These are phyloP conservation scores for Yarrowia deformans DNA, from an alignment of 805 yeast genomes.

Conservation along the genomic window DNA sequence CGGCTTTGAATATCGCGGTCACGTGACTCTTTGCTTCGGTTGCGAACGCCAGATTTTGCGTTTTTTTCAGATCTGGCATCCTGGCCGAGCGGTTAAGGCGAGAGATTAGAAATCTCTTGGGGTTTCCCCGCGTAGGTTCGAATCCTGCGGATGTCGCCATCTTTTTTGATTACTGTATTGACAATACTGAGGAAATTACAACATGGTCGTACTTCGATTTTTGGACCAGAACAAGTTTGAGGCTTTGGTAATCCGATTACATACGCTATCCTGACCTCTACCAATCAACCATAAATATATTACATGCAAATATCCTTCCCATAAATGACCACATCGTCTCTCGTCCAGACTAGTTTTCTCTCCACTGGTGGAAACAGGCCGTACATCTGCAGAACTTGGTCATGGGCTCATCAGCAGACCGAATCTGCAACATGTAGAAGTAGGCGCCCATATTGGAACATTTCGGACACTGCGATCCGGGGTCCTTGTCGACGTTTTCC, in stretches of 20 bases:
- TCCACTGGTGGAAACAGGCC: slow-evolving; percentile 93
- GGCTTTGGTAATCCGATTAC: too few species aligned
- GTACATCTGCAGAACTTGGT: slow-evolving; percentile 97
- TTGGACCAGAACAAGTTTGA: too few species aligned
- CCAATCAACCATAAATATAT: slow-evolving; percentile 23
- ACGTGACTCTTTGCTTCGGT: too few species aligned
- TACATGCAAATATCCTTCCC: slow-evolving; percentile 30
- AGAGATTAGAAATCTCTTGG: slow-evolving; percentile 37
- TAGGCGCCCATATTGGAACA: slow-evolving; percentile 94
- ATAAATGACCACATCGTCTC: too few species aligned
- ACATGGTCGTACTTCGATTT: too few species aligned
- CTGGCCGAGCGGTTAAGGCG: slow-evolving; percentile 39
- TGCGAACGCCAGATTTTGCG: too few species aligned
- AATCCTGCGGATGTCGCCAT: slow-evolving; percentile 37
- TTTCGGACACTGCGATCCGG: slow-evolving; percentile 88
- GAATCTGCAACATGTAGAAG: slow-evolving; percentile 93
- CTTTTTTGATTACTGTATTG: not conserved
- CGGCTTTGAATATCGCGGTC: too few species aligned
- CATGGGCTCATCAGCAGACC: slow-evolving; percentile 99
- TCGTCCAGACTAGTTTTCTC: slow-evolving; percentile 69
- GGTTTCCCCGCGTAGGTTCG: slow-evolving; percentile 38
- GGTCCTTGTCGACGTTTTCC: slow-evolving; percentile 95
- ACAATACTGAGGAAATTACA: too few species aligned
- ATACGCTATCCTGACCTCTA: too few species aligned
- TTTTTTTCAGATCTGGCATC: not conserved